Percentiles rank a stretch among this genome's conserved stretches.
Conservation (phyloP, 768 basidiomycete genomes). For the Psilocybe sp. region DNA sequence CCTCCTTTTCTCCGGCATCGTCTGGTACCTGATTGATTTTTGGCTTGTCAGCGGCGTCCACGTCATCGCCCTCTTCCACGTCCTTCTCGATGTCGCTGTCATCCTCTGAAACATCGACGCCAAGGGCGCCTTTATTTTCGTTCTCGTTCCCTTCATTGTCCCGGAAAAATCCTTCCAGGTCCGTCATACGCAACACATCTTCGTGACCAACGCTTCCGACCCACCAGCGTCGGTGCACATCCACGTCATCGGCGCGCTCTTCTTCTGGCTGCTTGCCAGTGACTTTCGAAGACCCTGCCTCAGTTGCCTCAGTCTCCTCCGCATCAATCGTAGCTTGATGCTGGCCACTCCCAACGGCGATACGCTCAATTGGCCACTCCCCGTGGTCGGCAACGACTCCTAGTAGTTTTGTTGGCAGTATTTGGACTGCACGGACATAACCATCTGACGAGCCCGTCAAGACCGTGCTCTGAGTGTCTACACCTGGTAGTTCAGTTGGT, state of each 20-base stretch:
- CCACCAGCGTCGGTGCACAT: slow-evolving; percentile 57
- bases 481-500: slow-evolving; percentile 56
- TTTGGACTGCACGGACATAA: slow-evolving; percentile 79
- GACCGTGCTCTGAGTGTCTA: slow-evolving; percentile 65
- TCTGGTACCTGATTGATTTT: slow-evolving; percentile 16
- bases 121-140: slow-evolving; percentile 26
- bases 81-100: slow-evolving; percentile 22
- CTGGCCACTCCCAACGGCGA: slow-evolving; percentile 53
- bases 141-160: slow-evolving; percentile 35
- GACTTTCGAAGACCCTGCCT: slow-evolving; percentile 10
- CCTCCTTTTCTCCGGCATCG: slow-evolving; percentile 18
- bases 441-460: slow-evolving; percentile 94
- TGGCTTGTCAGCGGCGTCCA: slow-evolving; percentile 1
- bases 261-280: slow-evolving; percentile 8
- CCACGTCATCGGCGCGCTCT: slow-evolving; percentile 13
- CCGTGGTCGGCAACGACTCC: slow-evolving; percentile 92
- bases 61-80: slow-evolving; percentile 18
- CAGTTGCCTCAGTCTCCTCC: slow-evolving; percentile 12
- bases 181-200: slow-evolving; percentile 79
- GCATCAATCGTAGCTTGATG: slow-evolving; percentile 29
- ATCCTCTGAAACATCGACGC: slow-evolving; percentile 20
- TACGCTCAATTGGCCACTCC: slow-evolving; percentile 88
- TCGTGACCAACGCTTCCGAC: slow-evolving; percentile 94
- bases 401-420: slow-evolving; percentile 85
- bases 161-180: slow-evolving; percentile 72